These are phyloP conservation scores for Furcasterigmium sp. DNA, from an alignment of 2,329 filamentous ascomycete genomes.

Conservation along the genomic window DNA sequence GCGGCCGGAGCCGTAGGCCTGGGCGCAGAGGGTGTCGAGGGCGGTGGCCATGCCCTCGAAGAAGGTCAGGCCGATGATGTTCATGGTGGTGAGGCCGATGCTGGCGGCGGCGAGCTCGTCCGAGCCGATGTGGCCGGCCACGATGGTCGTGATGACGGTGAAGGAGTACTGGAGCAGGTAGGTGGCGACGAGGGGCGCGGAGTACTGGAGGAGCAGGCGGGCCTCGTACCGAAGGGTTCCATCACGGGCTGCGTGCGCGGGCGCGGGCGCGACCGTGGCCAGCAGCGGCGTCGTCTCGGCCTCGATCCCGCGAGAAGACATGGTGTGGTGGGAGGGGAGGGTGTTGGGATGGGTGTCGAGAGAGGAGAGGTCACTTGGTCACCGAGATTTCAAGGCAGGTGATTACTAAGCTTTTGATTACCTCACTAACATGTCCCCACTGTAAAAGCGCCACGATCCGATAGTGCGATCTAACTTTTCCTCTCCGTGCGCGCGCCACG, in stretches of 20 bases:
- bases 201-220: constrained; percentile 23
- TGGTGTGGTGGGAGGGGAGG: background rate
- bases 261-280: background rate
- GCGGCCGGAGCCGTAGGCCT: constrained; percentile 44
- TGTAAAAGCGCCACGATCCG: no score
- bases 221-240: constrained; percentile 2
- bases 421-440: no score
- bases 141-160: constrained; percentile 43
- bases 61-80: constrained; percentile 45
- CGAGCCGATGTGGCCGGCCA: constrained; percentile 46
- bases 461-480: no score
- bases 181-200: constrained; percentile 43
- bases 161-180: constrained; percentile 50
- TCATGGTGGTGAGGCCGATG: constrained; percentile 46
- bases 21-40: constrained; percentile 45
- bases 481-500: no score
- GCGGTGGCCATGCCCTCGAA: constrained; percentile 46
- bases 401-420: no score
- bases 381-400: no score
- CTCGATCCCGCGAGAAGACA: background rate
- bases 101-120: constrained; percentile 47
- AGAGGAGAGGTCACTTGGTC: no score
- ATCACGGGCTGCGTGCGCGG: background rate
- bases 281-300: constrained; percentile 1
- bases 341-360: no score